Percentiles rank a stretch among this genome's conserved stretches.
These are phyloP conservation scores for Fusarium armeniacum DNA, from an alignment of 2,329 filamentous ascomycete genomes.

Conservation along the genomic window DNA sequence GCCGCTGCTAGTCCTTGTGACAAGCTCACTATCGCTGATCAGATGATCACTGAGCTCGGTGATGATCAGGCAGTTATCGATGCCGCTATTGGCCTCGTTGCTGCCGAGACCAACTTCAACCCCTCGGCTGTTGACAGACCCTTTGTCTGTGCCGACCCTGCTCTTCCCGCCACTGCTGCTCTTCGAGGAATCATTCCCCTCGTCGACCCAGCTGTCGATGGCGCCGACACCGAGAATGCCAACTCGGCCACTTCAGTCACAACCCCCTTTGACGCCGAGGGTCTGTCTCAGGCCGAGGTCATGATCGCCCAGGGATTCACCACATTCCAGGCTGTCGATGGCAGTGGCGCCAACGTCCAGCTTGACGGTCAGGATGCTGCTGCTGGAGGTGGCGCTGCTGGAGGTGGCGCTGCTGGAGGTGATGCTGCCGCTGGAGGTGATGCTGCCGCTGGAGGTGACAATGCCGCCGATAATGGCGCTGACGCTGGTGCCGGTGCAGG, in stretches of 20 bases:
- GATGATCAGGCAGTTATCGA: constrained; percentile 70
- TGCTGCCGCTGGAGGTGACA: constrained; percentile 43
- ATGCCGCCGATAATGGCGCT: constrained; percentile 9
- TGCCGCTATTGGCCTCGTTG: constrained; percentile 73
- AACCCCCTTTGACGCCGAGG: constrained; percentile 69
- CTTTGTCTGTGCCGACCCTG: constrained; percentile 73
- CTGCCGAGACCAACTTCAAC: constrained; percentile 81
- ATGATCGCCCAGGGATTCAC: constrained; percentile 72
- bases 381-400: constrained; percentile 50
- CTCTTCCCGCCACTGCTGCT: constrained; percentile 70
- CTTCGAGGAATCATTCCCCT: constrained; percentile 77
- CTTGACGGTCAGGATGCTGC: constrained; percentile 56
- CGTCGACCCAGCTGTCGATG: constrained; percentile 74
- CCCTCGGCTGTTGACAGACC: constrained; percentile 72
- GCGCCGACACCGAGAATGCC: constrained; percentile 70
- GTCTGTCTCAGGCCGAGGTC: constrained; percentile 76
- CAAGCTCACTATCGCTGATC: constrained; percentile 75
- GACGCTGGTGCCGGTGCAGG: constrained; percentile 7
- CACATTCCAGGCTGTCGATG: constrained; percentile 66
- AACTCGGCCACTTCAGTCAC: constrained; percentile 67
- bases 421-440: constrained; percentile 49
- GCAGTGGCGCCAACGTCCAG: constrained; percentile 51
- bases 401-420: constrained; percentile 44
- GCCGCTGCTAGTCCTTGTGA: constrained; percentile 75
- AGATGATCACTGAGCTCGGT: constrained; percentile 73